Percentiles rank a stretch among this genome's conserved stretches.
Evolutionary conservation across 2,329 filamentous ascomycete species (phyloP).

Genomic region (Neofusicoccum sp.): DNA sequence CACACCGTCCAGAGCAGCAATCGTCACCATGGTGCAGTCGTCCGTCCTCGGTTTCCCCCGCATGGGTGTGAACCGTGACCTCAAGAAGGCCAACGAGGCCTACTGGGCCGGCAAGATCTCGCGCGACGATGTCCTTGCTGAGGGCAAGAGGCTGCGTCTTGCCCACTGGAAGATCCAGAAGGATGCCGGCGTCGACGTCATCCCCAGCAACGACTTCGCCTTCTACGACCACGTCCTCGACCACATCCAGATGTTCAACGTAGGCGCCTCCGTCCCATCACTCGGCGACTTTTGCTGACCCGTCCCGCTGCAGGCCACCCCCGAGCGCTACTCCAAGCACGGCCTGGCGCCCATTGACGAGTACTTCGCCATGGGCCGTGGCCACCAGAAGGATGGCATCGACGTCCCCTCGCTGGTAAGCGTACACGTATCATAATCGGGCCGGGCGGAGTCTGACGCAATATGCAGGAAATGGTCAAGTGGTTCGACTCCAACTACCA

Average conservation of each 20-base stretch:
- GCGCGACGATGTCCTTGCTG: slow-evolving; percentile 81
- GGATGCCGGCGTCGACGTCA: slow-evolving; percentile 93
- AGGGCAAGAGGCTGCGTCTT: slow-evolving; percentile 94
- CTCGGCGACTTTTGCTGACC: slow-evolving; percentile 21
- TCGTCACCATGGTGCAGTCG: slow-evolving; percentile 48
- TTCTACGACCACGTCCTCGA: slow-evolving; percentile 97
- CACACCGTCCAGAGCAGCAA: neutral
- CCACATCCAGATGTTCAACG: slow-evolving; percentile 97
- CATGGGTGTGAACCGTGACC: slow-evolving; percentile 96
- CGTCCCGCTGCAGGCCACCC: slow-evolving; percentile 65
- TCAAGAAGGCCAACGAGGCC: slow-evolving; percentile 99
- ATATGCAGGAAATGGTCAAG: slow-evolving; percentile 88
- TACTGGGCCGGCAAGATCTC: slow-evolving; percentile 96
- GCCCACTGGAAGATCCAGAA: slow-evolving; percentile 99
- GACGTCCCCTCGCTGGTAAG: slow-evolving; percentile 81
- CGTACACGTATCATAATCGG: slow-evolving; percentile 4
- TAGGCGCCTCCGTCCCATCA: slow-evolving; percentile 47
- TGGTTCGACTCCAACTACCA: slow-evolving; percentile 99
- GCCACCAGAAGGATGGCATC: slow-evolving; percentile 90
- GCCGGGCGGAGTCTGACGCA: slow-evolving; percentile 27
- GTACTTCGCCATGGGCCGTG: slow-evolving; percentile 99
- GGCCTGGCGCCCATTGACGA: slow-evolving; percentile 85
- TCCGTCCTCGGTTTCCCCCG: slow-evolving; percentile 97
- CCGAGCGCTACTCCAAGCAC: slow-evolving; percentile 90
- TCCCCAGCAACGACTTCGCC: slow-evolving; percentile 99